A percentile compares a stretch with the other conserved stretches of the same genome.
phyloP scores from a whole-genome alignment of 306 rosid species.

The Vicia faba region DNA sequence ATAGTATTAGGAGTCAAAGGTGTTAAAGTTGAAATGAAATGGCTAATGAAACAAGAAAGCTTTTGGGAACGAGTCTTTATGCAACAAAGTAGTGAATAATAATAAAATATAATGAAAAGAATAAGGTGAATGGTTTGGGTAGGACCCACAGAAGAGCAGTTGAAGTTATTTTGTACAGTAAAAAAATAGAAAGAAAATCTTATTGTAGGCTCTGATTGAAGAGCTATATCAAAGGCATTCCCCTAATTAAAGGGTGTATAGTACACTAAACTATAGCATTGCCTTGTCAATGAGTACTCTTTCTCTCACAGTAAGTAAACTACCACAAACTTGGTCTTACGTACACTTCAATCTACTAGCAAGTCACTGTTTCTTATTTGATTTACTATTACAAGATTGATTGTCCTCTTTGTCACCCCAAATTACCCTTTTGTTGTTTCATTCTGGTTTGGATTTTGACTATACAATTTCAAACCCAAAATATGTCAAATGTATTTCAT shows the following conservation, averaged over 20 bases:
- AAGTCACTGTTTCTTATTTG: neutral
- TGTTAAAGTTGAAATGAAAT: conserved; percentile 40
- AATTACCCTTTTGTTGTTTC: no score
- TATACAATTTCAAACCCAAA: no score
- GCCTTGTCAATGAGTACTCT: conserved; percentile 31
- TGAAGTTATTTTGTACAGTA: conserved; percentile 30
- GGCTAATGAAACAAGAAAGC: conserved; percentile 41
- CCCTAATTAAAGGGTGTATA: conserved; percentile 40
- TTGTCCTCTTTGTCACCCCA: neutral
- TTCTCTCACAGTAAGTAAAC: conserved; percentile 47
- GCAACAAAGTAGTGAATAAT: conserved; percentile 39
- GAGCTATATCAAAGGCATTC: conserved; percentile 41
- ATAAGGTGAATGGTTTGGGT: conserved; percentile 43
- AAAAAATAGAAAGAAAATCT: conserved; percentile 43
- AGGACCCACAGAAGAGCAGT: conserved; percentile 50
- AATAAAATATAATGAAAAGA: conserved; percentile 4
- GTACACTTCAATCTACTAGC: neutral
- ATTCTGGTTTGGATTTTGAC: no score
- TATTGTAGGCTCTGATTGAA: conserved; percentile 46
- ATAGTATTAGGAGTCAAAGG: conserved; percentile 38
- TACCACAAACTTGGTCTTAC: neutral
- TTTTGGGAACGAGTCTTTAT: conserved; percentile 49
- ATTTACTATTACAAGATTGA: neutral
- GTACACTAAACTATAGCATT: neutral
- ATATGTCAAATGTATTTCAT: no score